phyloP scores from a whole-genome alignment of 2,329 filamentous ascomycete genomes.

The Zasmidium cellare region DNA sequence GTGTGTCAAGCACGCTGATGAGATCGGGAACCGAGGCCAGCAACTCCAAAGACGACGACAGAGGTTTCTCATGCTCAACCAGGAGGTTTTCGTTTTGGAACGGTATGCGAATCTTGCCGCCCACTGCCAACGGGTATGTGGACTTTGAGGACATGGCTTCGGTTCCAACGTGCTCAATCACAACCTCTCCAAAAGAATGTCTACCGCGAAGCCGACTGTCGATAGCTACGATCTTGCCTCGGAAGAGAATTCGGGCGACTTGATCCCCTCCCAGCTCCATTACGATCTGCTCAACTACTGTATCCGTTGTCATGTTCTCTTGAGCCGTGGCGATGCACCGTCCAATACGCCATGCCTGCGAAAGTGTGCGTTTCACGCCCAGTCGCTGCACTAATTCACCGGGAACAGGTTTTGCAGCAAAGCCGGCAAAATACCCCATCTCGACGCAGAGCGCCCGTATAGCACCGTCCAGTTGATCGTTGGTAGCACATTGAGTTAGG shows the following conservation, averaged over 20 bases:
- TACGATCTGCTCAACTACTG: slow-evolving; percentile 61
- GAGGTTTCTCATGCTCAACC: no score
- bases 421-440: slow-evolving; percentile 45
- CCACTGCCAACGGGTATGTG: no score
- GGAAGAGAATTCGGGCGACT: slow-evolving; percentile 59
- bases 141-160: slow-evolving; percentile 43
- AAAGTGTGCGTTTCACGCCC: slow-evolving; percentile 43
- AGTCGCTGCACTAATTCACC: slow-evolving; percentile 37
- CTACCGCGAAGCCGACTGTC: slow-evolving; percentile 58
- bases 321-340: slow-evolving; percentile 59
- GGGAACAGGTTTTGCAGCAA: slow-evolving; percentile 42
- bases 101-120: slow-evolving; percentile 66
- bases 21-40: slow-evolving; percentile 53
- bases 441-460: slow-evolving; percentile 39
- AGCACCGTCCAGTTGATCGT: slow-evolving; percentile 45
- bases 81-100: slow-evolving; percentile 76
- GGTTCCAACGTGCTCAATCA: slow-evolving; percentile 50
- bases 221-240: slow-evolving; percentile 64
- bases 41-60: no score
- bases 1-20: slow-evolving; percentile 51
- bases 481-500: no score
- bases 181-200: slow-evolving; percentile 61
- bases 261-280: slow-evolving; percentile 56
- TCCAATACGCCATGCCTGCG: slow-evolving; percentile 55
- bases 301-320: slow-evolving; percentile 55